These are phyloP conservation scores for Musa schizocarpa DNA, from an alignment of 176 grass and related monocot species.

Conservation along the genomic window DNA sequence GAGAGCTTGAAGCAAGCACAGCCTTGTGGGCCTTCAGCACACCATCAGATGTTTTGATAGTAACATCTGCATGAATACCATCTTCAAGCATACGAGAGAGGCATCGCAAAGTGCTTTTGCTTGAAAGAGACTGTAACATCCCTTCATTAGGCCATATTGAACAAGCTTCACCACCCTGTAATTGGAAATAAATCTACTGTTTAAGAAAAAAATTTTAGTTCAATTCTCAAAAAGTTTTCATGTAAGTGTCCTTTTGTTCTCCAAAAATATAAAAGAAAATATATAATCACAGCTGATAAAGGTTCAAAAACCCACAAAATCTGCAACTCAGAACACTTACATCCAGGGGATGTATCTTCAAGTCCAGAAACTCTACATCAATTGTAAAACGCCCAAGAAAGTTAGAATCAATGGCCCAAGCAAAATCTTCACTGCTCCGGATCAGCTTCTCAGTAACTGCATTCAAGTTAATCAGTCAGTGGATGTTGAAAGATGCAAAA, in stretches of 20 bases:
- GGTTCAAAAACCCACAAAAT: background rate
- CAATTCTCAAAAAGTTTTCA: background rate
- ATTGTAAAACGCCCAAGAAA: constrained; percentile 54
- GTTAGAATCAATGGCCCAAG: constrained; percentile 57
- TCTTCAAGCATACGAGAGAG: constrained; percentile 70
- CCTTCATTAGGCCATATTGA: constrained; percentile 54
- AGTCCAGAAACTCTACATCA: constrained; percentile 86
- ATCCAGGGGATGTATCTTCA: constrained; percentile 51
- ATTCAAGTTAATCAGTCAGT: background rate
- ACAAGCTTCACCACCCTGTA: constrained; percentile 46
- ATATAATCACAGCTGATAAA: background rate
- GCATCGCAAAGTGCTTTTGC: constrained; percentile 45
- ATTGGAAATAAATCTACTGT: background rate
- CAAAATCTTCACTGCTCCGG: constrained; percentile 65
- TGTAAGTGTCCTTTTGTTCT: background rate
- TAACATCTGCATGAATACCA: constrained; percentile 65
- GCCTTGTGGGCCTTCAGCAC: constrained; percentile 70
- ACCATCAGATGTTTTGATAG: constrained; percentile 54
- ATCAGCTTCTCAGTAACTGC: constrained; percentile 52
- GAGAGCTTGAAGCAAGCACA: constrained; percentile 44
- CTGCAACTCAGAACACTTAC: constrained; percentile 29
- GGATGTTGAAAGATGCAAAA: background rate
- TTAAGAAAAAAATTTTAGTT: background rate
- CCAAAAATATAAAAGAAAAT: background rate
- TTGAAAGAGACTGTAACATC: constrained; percentile 39